Percentiles rank a stretch among this genome's conserved stretches.
phyloP scores from a whole-genome alignment of 805 yeast genomes.

The Lachancea kluyveri region DNA sequence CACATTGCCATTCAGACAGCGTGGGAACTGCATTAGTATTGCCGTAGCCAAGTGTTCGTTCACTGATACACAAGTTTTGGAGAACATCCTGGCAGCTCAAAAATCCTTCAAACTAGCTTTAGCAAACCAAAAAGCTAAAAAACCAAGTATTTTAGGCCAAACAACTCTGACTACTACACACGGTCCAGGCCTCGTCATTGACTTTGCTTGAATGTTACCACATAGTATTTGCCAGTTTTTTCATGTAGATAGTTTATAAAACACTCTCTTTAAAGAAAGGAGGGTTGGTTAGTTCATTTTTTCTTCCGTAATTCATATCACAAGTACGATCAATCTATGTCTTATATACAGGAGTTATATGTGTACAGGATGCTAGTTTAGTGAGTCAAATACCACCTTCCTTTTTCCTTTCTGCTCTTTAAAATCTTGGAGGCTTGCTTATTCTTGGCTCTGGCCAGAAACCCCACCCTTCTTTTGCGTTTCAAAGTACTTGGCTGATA shows the following conservation, averaged over 20 bases:
- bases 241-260: constrained; percentile 2
- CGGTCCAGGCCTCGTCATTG: constrained; percentile 75
- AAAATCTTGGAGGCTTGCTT: constrained; percentile 74
- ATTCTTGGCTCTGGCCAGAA: constrained; percentile 73
- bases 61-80: constrained; percentile 66
- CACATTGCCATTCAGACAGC: constrained; percentile 73
- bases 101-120: constrained; percentile 51
- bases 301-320: too few relatives aligned
- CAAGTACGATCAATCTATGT: too few relatives aligned
- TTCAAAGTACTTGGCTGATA: constrained; percentile 90
- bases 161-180: constrained; percentile 62
- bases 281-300: too few relatives aligned
- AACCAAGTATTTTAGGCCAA: constrained; percentile 64
- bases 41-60: constrained; percentile 76
- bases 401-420: constrained; percentile 74
- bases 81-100: constrained; percentile 63
- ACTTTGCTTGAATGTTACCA: constrained; percentile 29
- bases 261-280: neutral
- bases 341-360: constrained; percentile 1
- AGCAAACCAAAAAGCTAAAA: constrained; percentile 54
- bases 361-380: constrained; percentile 32
- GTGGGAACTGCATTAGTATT: constrained; percentile 49
- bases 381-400: constrained; percentile 89
- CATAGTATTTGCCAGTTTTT: neutral
- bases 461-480: constrained; percentile 87